These are phyloP conservation scores for Coniochaeta hoffmannii DNA, from an alignment of 2,329 filamentous ascomycete species.

Conservation along the genomic window DNA sequence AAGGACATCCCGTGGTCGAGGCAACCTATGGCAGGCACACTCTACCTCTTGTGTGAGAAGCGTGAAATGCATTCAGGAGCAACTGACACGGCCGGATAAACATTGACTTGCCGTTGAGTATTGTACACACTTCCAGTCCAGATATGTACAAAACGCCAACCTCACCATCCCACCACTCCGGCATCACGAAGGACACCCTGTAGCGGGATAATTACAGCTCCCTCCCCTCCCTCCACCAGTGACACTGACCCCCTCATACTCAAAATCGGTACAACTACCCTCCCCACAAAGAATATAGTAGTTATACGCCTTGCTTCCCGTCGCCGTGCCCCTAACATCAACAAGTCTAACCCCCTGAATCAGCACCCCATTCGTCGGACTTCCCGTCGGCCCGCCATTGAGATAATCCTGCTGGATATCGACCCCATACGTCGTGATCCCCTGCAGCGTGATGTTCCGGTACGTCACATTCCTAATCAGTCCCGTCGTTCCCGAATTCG, in stretches of 20 bases:
- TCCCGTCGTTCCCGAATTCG: constrained; percentile 36
- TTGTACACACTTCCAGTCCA: neutral
- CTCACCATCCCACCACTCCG: neutral
- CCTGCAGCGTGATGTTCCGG: constrained; percentile 15
- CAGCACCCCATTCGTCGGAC: constrained; percentile 41
- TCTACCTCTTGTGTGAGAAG: too few species aligned
- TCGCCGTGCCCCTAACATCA: constrained; percentile 35
- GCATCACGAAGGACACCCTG: constrained; percentile 3
- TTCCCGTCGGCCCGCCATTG: constrained; percentile 37
- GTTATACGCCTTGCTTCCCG: constrained; percentile 25
- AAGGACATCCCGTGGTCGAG: too few species aligned
- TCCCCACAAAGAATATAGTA: constrained; percentile 47
- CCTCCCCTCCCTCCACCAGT: constrained; percentile 39
- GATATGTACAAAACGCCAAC: neutral
- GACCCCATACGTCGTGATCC: constrained; percentile 24
- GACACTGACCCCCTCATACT: constrained; percentile 38
- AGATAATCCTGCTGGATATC: constrained; percentile 36
- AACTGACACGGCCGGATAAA: too few species aligned
- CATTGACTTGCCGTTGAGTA: too few species aligned
- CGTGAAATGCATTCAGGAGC: too few species aligned
- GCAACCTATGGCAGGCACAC: too few species aligned
- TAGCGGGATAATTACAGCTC: constrained; percentile 11
- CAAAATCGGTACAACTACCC: constrained; percentile 44
- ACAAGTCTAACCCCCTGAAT: constrained; percentile 40
- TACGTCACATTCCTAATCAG: constrained; percentile 28